Evolutionary conservation across 257 asterid genomes (phyloP).

Genomic region (Nicotiana tomentosiformis): DNA sequence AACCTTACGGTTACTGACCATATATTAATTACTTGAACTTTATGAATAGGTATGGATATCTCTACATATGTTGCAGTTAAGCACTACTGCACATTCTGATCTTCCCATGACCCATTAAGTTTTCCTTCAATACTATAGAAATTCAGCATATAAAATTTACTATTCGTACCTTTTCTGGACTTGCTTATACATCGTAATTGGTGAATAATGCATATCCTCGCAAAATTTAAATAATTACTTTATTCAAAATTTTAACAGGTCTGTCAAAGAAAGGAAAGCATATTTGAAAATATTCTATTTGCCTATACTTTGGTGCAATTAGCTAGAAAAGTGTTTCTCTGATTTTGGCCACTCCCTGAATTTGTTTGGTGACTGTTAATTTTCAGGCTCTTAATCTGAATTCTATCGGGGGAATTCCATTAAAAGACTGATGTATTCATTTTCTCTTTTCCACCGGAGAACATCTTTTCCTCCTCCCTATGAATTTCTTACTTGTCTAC

Average conservation of each 20-base stretch:
- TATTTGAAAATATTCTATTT: no score
- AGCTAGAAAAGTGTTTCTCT: background rate
- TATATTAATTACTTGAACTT: background rate
- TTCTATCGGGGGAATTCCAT: no score
- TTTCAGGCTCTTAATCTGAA: no score
- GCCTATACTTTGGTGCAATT: background rate
- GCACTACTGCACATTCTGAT: background rate
- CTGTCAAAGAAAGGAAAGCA: background rate
- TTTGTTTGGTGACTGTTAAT: no score
- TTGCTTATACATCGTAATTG: background rate
- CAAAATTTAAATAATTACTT: background rate
- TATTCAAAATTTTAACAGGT: background rate
- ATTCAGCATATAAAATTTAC: background rate
- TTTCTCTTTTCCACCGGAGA: background rate
- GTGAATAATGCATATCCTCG: no score
- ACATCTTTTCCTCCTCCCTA: background rate
- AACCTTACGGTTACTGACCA: background rate
- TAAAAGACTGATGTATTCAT: accelerated
- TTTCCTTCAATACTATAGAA: background rate
- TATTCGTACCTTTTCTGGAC: background rate
- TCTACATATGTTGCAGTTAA: background rate
- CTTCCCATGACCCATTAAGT: background rate
- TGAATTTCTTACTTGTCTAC: background rate
- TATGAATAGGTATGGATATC: background rate
- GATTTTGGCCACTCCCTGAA: no score